Percentiles rank a stretch among this genome's conserved stretches.
phyloP scores from a whole-genome alignment of 2,329 filamentous ascomycete genomes.

The Arachnomyces sp. region DNA sequence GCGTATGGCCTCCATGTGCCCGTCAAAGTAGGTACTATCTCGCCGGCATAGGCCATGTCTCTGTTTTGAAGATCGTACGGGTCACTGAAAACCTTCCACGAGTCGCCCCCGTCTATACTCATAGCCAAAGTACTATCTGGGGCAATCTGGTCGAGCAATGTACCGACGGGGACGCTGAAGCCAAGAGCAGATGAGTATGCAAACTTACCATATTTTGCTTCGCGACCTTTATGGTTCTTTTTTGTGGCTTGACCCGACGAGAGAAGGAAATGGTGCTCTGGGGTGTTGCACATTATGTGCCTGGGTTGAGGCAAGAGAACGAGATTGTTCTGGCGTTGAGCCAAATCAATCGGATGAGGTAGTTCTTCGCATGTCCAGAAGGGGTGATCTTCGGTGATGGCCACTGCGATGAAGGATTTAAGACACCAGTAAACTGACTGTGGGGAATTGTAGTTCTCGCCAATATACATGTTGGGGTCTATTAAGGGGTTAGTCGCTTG shows the following conservation, averaged over 20 bases:
- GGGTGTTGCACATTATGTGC: slow-evolving; percentile 12
- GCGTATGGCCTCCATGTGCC: no score
- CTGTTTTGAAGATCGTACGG: no score
- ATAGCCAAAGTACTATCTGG: no score
- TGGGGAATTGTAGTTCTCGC: slow-evolving; percentile 13
- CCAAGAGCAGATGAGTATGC: slow-evolving; percentile 43
- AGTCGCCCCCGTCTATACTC: no score
- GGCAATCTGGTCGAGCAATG: slow-evolving; percentile 12
- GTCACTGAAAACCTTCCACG: no score
- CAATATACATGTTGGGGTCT: no score
- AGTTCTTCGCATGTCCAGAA: slow-evolving; percentile 6
- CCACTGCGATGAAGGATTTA: slow-evolving; percentile 7
- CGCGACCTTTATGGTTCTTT: slow-evolving; percentile 9
- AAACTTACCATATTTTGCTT: slow-evolving; percentile 43
- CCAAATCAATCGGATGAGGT: slow-evolving; percentile 2
- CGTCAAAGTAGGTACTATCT: no score
- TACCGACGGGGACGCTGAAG: slow-evolving; percentile 35
- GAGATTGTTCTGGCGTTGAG: no score
- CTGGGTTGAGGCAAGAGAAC: no score
- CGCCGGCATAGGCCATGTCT: no score
- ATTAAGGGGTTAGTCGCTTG: no score
- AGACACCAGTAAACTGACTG: slow-evolving; percentile 13
- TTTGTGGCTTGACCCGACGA: slow-evolving; percentile 13
- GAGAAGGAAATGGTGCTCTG: slow-evolving; percentile 15
- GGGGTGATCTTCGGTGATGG: slow-evolving; percentile 3